Base-by-base conservation (phyloP, 495 filamentous ascomycete species). In the Thozetella sp. region DNA sequence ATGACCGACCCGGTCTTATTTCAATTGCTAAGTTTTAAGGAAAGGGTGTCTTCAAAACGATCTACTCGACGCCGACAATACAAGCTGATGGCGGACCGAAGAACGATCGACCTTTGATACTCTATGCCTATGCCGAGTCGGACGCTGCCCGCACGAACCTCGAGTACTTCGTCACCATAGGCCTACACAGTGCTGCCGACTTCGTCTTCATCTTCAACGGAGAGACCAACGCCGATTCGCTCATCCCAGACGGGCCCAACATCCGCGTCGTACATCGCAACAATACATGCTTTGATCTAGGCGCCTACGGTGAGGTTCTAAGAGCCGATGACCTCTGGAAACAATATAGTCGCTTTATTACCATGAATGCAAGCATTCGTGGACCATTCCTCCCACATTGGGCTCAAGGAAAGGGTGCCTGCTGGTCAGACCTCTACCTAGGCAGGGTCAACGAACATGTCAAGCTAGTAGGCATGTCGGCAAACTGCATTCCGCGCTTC, bases 131-230 rank as follows among this genome's bases (percentile, higher is more conserved):
- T 55, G 53, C 45, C 11, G 71, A 75, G 40, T 60, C 66, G n/a
- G 55, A 54, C 0, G 20, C 10, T 11, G 52, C 67, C 22, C 70
- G 63, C 17, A 54, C 54, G 22, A 76, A 72, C 56, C 45, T 75
- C n/a, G 20, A 61, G 43, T 76, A 70, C 54, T 75, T 75, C 55
- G 43, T 72, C 12, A 25, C 55, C 15, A 55, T 70, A 20, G 72
- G 61, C 13, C 54, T 76, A 3, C 70, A 76, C 50, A 60, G 12
- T 15, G 56, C 24, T 19, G 72, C 74, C 6, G 74, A 76, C 57
- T 76, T 74, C 37, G 52, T 76, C 24, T 75, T 76, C 62, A 67
- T 74, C 56, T 57, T 76, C 30, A 70, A 70, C 45, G 73, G 73
- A 2, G 57, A 67, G n/a, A 70, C 60, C 19, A 48, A 66, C 24